Evolutionary conservation across 2,329 filamentous ascomycete species (phyloP).

Genomic region (Arthrobotrys megalospora): DNA sequence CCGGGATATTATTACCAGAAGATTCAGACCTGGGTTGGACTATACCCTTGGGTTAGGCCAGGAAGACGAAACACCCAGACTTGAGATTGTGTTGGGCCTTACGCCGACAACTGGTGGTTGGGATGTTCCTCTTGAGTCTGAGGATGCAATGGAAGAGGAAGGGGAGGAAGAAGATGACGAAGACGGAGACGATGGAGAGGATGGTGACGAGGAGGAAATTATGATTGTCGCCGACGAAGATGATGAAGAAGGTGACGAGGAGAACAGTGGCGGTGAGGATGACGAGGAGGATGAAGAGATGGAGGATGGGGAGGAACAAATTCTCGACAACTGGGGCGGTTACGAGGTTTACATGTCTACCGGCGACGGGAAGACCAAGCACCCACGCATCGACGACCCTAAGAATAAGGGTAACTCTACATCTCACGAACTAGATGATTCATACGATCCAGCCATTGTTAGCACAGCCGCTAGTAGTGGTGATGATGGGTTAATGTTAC

Average conservation of each 20-base stretch:
- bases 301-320: conserved; percentile 62
- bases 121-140: conserved; percentile 75
- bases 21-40: conserved; percentile 88
- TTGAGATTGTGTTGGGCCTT: conserved; percentile 89
- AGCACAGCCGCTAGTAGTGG: conserved; percentile 77
- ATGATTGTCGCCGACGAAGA: conserved; percentile 46
- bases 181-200: conserved; percentile 64
- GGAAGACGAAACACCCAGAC: conserved; percentile 77
- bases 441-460: conserved; percentile 88
- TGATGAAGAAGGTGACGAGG: conserved; percentile 60
- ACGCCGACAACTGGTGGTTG: conserved; percentile 91
- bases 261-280: conserved; percentile 51
- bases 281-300: conserved; percentile 33
- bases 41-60: conserved; percentile 94
- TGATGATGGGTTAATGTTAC: conserved; percentile 81
- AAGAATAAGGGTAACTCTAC: conserved; percentile 75
- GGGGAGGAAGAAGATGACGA: conserved; percentile 68
- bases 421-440: conserved; percentile 66
- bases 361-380: conserved; percentile 65
- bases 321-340: conserved; percentile 69
- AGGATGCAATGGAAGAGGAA: conserved; percentile 70
- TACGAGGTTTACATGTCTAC: conserved; percentile 68
- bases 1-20: conserved; percentile 83
- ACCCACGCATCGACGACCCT: conserved; percentile 66
- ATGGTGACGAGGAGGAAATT: conserved; percentile 62